A percentile compares a stretch with the other conserved stretches of the same genome.
phyloP scores from a whole-genome alignment of 1,284 basidiomycete species.

The Laetiporus sulphureus region DNA sequence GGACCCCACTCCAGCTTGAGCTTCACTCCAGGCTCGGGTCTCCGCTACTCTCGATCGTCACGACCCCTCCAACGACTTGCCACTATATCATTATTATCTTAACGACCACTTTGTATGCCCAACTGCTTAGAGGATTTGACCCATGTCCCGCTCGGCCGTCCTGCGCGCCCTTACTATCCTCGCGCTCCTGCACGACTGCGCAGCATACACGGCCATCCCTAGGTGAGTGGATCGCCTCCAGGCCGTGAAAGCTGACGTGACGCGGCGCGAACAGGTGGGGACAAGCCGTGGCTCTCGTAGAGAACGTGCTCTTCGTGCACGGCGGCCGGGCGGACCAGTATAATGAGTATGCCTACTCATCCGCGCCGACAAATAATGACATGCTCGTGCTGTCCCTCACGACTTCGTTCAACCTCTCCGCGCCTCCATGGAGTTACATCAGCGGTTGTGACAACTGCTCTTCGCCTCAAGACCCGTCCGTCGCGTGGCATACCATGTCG shows the following conservation, averaged over 20 bases:
- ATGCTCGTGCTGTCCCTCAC: constrained; percentile 64
- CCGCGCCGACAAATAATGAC: constrained; percentile 68
- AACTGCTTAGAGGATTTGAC: constrained; percentile 1
- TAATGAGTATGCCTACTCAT: constrained; percentile 64
- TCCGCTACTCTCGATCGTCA: background rate
- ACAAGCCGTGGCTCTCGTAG: constrained; percentile 58
- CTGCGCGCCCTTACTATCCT: constrained; percentile 12
- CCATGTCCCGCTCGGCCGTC: constrained; percentile 12
- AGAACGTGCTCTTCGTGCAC: constrained; percentile 61
- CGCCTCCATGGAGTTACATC: constrained; percentile 63
- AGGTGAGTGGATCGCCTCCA: background rate
- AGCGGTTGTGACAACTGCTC: constrained; percentile 39
- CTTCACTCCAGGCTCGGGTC: background rate
- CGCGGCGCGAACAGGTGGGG: constrained; percentile 61
- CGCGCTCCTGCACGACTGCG: constrained; percentile 4
- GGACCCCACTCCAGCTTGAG: background rate
- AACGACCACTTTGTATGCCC: constrained; percentile 9
- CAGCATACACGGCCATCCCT: constrained; percentile 4
- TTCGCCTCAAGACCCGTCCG: constrained; percentile 44
- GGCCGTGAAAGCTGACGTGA: background rate
- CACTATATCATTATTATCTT: constrained; percentile 14
- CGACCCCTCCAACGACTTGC: constrained; percentile 3
- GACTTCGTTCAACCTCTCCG: constrained; percentile 45
- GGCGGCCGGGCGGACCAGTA: constrained; percentile 74
- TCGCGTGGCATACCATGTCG: constrained; percentile 80